Evolutionary conservation across 768 basidiomycete species (phyloP).

Genomic region (Boletus rex-veris): DNA sequence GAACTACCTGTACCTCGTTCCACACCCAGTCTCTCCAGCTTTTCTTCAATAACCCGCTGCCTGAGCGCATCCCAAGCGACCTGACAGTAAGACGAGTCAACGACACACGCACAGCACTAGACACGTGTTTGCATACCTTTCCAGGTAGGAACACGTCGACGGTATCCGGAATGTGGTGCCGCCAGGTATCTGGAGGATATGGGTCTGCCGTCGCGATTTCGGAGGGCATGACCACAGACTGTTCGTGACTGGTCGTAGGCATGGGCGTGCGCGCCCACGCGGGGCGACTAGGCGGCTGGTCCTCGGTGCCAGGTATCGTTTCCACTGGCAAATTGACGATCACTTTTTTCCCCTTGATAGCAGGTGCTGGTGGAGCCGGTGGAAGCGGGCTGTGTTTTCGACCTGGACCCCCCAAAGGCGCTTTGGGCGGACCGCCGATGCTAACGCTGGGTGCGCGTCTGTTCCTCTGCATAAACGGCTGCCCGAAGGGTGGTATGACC

Average conservation of each 20-base stretch:
- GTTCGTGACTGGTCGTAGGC: conserved; percentile 33
- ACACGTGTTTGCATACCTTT: conserved; percentile 46
- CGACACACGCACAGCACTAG: background rate
- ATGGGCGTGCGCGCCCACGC: conserved; percentile 64
- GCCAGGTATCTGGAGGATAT: conserved; percentile 65
- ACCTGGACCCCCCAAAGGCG: conserved; percentile 73
- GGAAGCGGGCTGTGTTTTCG: conserved; percentile 72
- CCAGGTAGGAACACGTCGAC: conserved; percentile 83
- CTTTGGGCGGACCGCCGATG: conserved; percentile 87
- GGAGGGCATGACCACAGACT: conserved; percentile 25
- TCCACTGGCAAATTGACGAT: conserved; percentile 74
- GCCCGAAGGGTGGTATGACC: conserved; percentile 41
- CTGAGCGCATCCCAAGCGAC: conserved; percentile 71
- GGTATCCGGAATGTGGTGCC: conserved; percentile 54
- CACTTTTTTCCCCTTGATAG: conserved; percentile 60
- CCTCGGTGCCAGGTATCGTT: conserved; percentile 38
- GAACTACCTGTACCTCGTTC: conserved; percentile 56
- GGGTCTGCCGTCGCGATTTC: conserved; percentile 46
- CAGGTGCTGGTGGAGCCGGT: conserved; percentile 29
- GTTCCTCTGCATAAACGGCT: conserved; percentile 58
- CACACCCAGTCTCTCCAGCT: conserved; percentile 75
- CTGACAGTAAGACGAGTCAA: conserved; percentile 36
- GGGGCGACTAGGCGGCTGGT: conserved; percentile 41
- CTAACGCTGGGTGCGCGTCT: conserved; percentile 64
- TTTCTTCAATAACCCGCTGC: conserved; percentile 73